A percentile compares a stretch with the other conserved stretches of the same genome.
These are phyloP conservation scores for Thyridium curvatum DNA, from an alignment of 2,329 filamentous ascomycete genomes.

Conservation along the genomic window DNA sequence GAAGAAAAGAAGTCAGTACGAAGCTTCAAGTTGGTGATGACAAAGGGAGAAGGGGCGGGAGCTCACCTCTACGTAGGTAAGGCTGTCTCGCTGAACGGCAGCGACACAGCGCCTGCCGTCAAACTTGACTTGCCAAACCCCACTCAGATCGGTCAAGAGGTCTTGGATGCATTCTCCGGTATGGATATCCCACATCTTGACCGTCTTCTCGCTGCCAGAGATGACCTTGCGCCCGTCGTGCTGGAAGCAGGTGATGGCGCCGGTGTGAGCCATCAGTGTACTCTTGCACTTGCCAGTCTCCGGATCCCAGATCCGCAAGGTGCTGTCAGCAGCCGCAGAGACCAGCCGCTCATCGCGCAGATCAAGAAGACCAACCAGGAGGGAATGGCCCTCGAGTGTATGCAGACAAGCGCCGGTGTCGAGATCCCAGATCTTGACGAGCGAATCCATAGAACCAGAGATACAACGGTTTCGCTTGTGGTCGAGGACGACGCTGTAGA, in stretches of 20 bases:
- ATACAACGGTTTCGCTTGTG: constrained; percentile 91
- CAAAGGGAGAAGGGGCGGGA: constrained; percentile 4
- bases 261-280: constrained; percentile 86
- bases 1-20: constrained; percentile 22
- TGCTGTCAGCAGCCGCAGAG: constrained; percentile 91
- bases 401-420: constrained; percentile 78
- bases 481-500: constrained; percentile 95
- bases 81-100: constrained; percentile 83
- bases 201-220: constrained; percentile 85
- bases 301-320: constrained; percentile 93
- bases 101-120: constrained; percentile 93
- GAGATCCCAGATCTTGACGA: constrained; percentile 96
- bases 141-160: constrained; percentile 83
- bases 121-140: constrained; percentile 99
- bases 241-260: constrained; percentile 97
- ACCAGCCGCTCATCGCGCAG: constrained; percentile 85
- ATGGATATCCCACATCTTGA: constrained; percentile 98
- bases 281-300: constrained; percentile 87
- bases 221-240: constrained; percentile 97
- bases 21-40: too few relatives aligned
- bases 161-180: constrained; percentile 91
- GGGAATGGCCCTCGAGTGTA: constrained; percentile 86
- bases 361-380: constrained; percentile 87
- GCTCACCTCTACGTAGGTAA: constrained; percentile 93
- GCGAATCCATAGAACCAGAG: constrained; percentile 95